Conservation (phyloP, 805 yeast genomes). For the Kodamaea restingae region DNA sequence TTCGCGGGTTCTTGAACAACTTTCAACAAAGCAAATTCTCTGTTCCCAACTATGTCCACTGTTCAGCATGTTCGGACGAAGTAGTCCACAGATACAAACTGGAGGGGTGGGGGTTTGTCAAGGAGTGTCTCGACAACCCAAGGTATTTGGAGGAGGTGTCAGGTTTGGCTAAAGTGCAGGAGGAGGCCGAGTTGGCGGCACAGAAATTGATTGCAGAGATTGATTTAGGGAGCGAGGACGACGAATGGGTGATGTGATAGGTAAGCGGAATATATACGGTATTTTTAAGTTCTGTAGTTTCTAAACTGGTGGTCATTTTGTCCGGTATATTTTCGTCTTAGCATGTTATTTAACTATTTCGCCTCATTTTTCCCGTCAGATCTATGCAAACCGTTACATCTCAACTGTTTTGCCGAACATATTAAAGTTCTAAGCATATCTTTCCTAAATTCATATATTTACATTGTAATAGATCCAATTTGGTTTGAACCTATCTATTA, state of each 20-base stretch:
- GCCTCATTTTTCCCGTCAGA: too few species aligned
- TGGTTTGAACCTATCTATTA: too few species aligned
- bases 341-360: too few species aligned
- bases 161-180: conserved; percentile 73
- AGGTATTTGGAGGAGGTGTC: conserved; percentile 69
- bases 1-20: conserved; percentile 76
- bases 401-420: too few species aligned
- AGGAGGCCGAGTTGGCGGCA: conserved; percentile 57
- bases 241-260: conserved; percentile 14
- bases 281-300: too few species aligned
- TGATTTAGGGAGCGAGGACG: conserved; percentile 36
- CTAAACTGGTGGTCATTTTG: too few species aligned
- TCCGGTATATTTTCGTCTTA: too few species aligned
- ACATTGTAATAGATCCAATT: too few species aligned
- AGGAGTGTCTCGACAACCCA: conserved; percentile 60
- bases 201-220: conserved; percentile 23
- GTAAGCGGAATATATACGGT: neutral
- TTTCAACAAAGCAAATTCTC: conserved; percentile 61
- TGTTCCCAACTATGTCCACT: conserved; percentile 69
- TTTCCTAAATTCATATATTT: too few species aligned
- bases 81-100: conserved; percentile 50
- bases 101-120: conserved; percentile 80
- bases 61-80: conserved; percentile 79
- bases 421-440: too few species aligned
- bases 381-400: too few species aligned